These are phyloP conservation scores for Davidsoniella virescens DNA, from an alignment of 2,329 filamentous ascomycete genomes.

Conservation along the genomic window DNA sequence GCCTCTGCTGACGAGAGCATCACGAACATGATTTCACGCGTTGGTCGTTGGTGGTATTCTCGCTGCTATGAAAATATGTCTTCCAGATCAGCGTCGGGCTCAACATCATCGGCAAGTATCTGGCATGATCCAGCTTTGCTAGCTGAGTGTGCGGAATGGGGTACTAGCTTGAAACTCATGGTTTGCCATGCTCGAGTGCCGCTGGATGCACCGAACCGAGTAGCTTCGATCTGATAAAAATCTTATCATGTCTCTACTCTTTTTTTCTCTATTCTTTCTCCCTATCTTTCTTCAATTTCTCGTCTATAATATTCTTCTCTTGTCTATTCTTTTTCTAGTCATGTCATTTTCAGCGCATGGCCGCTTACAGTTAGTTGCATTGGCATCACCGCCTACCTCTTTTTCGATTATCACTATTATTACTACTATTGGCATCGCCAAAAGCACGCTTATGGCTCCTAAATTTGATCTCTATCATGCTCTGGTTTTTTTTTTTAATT, in stretches of 20 bases:
- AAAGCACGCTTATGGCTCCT: not conserved
- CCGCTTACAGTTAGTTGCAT: too few species aligned
- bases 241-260: not conserved
- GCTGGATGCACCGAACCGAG: slow-evolving; percentile 18
- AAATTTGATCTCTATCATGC: not conserved
- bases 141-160: slow-evolving; percentile 69
- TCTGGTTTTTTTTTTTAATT: not conserved
- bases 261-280: not conserved
- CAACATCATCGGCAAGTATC: slow-evolving; percentile 34
- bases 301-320: not conserved
- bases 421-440: not conserved
- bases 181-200: slow-evolving; percentile 86
- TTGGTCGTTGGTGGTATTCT: slow-evolving; percentile 93
- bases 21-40: slow-evolving; percentile 78
- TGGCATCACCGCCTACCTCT: too few species aligned
- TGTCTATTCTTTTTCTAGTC: not conserved
- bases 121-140: slow-evolving; percentile 65
- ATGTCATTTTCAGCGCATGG: not conserved
- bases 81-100: slow-evolving; percentile 22
- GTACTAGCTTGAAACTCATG: slow-evolving; percentile 76
- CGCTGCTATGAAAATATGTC: slow-evolving; percentile 62
- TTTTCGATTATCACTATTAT: not conserved
- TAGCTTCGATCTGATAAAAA: slow-evolving; percentile 10
- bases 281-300: not conserved
- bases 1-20: slow-evolving; percentile 66